Evolutionary conservation across 2,329 filamentous ascomycete species (phyloP), one percentile per base, ranked within the genome.

Genomic region (Cladosporium sp.): DNA sequence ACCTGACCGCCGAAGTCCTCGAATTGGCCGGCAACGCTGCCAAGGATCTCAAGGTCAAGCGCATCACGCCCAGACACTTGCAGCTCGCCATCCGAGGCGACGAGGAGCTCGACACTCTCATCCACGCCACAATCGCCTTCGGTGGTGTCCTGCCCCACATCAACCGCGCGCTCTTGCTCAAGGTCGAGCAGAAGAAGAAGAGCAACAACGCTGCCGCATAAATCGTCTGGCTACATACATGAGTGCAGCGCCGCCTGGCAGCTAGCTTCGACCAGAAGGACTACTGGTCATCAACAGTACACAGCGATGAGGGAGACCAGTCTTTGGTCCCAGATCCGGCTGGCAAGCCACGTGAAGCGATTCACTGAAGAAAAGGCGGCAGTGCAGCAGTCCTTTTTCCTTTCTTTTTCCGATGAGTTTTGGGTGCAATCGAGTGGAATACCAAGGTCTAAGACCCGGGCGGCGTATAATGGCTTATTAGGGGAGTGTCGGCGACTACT

Each of bases 1-100:
- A 99, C 76, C 82, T 99, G 67, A 97, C 94, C 61, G 93, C 93
- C 65, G 93, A 99, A 85, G 93, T 99, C 49, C 88, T 99, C 70
- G 94, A 99, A 78, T 84, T 99, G 66, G 94, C 94, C 75, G 94
- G 94, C 77, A 99, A 99, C 76, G 94, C 94, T 56, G 94, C 94
- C 77, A 97, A 97, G 84, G 94, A 99, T 77, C 89, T 97, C 74
- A 99, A 97, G 80, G 94, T 97, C 80, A 99, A 97, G 87, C 94
- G 94, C 78, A 99, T 99, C 78, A 97, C 93, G 12, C 94, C 94
- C 59, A 92, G 94, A 76, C 94, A 99, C 77, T 81, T 99, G 65
- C 94, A 99, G 78, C 89, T 99, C 64, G 94, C 94, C 70, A 99
- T 99, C 74, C 92, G 94, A 72, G 94, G 94, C 73, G 94, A 99